A percentile compares a stretch with the other conserved stretches of the same genome.
phyloP scores from a whole-genome alignment of 1,284 basidiomycete species.

The Cystobasidiaceae sp. region DNA sequence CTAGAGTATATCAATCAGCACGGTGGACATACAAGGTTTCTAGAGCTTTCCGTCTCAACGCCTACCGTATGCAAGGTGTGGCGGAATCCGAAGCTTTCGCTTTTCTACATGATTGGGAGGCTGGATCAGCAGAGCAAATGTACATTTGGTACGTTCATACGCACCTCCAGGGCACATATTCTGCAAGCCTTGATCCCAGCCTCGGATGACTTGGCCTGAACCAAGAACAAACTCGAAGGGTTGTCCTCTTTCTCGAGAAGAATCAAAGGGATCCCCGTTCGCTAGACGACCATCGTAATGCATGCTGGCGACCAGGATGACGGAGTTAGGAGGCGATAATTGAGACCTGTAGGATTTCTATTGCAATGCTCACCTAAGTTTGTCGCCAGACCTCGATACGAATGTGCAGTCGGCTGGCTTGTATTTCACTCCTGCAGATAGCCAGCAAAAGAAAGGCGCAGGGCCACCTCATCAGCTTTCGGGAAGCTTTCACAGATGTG shows the following conservation, averaged over 20 bases:
- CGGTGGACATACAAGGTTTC: not conserved
- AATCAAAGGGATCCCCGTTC: constrained; percentile 8
- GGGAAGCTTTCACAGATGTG: no score
- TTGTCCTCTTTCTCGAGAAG: constrained; percentile 2
- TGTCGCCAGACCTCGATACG: constrained; percentile 7
- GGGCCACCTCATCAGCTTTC: no score
- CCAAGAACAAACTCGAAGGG: constrained; percentile 25
- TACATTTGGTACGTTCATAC: not conserved
- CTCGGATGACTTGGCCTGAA: constrained; percentile 16
- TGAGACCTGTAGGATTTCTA: not conserved
- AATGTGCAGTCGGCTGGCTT: constrained; percentile 2
- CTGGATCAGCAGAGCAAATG: not conserved
- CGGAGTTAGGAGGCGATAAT: not conserved
- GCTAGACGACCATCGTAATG: constrained; percentile 18
- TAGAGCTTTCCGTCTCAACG: not conserved
- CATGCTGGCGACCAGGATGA: no score
- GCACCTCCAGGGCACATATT: constrained; percentile 22
- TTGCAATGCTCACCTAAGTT: not conserved
- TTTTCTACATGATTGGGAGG: constrained; percentile 10
- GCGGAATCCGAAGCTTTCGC: constrained; percentile 21
- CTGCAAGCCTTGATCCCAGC: constrained; percentile 20
- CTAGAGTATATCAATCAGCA: not conserved
- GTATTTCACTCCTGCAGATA: constrained; percentile 25
- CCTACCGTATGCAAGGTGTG: constrained; percentile 19
- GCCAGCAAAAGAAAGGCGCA: no score